Evolutionary conservation across 805 yeast genomes (phyloP), one percentile per base, ranked within the genome.

Genomic region (Metschnikowia cerradonensis): DNA sequence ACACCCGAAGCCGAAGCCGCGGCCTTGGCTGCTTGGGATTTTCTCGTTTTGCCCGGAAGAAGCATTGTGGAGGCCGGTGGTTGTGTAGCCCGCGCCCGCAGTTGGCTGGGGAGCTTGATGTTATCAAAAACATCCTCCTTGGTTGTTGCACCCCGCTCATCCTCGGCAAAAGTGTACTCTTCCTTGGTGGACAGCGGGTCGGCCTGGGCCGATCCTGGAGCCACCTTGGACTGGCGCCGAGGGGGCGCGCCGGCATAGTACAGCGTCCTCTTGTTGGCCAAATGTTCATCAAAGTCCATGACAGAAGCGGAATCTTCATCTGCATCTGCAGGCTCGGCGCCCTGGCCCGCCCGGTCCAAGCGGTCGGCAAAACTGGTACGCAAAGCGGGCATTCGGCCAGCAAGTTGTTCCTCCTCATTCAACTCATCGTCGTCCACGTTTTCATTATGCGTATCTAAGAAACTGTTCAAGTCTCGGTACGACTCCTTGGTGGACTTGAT

Each of bases 401-500:
- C 33, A 14, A 50, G 47, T 41, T 52, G 54, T 43, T 59, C 59
- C 34, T 60, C 67, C 14, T 64, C 63, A 10, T 55, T 59, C 22
- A 58, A 54, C 33, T 61, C 62, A 4, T 53, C 58, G 19, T 58
- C 64, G 5, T 48, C 56, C 30, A 65, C 60, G 23, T 54, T 59
- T 36, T 55, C 60, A 31, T 58, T 60, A 43, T 66, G 65, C 20
- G 62, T 56, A 42, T 63, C 62, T 49, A 69, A 60, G 41, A 72
- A 63, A 2, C 71, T 64, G 52, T 78, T 79, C 60, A 85, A 71
- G 60, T 86, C 84, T 37, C 77, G 78, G 56, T 78, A 84, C 0
- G 89, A 83, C 42, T 77, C 80, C 54, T 78, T 82, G 2, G 90
- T 81, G 0, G 91, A 85, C 59, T 84, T 83, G 66, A 84, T 71